A percentile compares a stretch with the other conserved stretches of the same genome.
Conservation (phyloP, 1,284 basidiomycete genomes). For the Garcileccinum viscosum region DNA sequence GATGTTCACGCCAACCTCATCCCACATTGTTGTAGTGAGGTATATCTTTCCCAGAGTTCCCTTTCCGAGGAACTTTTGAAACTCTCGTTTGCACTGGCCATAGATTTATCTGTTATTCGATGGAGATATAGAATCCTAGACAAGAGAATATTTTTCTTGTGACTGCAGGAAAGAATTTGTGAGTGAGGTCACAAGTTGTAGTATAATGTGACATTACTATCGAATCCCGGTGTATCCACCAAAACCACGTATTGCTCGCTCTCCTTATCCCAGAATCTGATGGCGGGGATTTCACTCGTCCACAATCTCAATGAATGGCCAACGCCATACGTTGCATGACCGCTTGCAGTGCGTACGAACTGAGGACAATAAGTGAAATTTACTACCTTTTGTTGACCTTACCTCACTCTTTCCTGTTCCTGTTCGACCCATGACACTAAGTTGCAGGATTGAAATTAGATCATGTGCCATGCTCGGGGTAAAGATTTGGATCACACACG, state of each 20-base stretch:
- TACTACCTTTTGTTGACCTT: neutral
- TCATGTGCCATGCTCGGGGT: neutral
- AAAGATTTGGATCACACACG: neutral
- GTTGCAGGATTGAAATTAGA: neutral
- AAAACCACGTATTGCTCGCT: neutral
- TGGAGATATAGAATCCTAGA: slow-evolving; percentile 1
- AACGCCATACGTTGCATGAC: neutral
- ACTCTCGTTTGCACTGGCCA: neutral
- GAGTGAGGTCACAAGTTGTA: neutral
- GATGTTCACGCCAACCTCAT: neutral
- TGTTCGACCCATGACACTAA: neutral
- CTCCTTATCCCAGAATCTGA: slow-evolving; percentile 1
- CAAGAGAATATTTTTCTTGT: neutral
- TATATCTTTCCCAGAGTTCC: neutral
- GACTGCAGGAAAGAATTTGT: neutral
- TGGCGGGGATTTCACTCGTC: neutral
- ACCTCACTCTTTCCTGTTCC: neutral
- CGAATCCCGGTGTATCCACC: neutral
- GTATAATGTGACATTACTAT: neutral
- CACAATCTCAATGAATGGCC: neutral
- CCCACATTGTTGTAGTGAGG: slow-evolving; percentile 1
- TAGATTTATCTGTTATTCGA: slow-evolving; percentile 1
- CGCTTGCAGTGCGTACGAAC: neutral
- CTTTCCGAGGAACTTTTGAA: neutral
- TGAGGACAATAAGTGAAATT: neutral